phyloP scores from a whole-genome alignment of 768 basidiomycete species.

The Boletellus ananiceps region DNA sequence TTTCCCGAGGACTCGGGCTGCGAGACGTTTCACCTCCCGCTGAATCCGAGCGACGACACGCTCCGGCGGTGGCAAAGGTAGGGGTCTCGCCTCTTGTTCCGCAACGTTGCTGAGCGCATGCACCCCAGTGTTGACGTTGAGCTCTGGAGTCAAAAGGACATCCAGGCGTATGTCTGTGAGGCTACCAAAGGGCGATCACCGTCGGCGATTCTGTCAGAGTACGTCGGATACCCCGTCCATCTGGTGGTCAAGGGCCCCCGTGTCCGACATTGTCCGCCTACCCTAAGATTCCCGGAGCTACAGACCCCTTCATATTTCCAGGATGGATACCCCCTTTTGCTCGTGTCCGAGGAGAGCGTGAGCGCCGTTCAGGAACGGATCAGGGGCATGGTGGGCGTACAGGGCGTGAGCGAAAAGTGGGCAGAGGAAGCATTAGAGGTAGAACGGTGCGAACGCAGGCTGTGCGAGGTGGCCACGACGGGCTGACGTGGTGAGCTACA shows the following conservation, averaged over 20 bases:
- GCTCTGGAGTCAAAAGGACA: slow-evolving; percentile 42
- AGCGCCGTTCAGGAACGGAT: slow-evolving; percentile 46
- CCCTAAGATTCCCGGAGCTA: slow-evolving; percentile 53
- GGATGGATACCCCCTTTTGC: slow-evolving; percentile 66
- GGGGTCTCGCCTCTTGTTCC: slow-evolving; percentile 17
- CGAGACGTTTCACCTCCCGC: slow-evolving; percentile 54
- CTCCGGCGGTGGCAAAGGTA: slow-evolving; percentile 56
- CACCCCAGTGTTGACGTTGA: slow-evolving; percentile 46
- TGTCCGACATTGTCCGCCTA: slow-evolving; percentile 48
- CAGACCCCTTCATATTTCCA: slow-evolving; percentile 56
- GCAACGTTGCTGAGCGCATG: slow-evolving; percentile 1
- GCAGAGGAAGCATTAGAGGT: slow-evolving; percentile 44
- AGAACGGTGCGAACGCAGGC: slow-evolving; percentile 46
- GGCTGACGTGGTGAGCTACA: slow-evolving; percentile 23
- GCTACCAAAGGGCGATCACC: slow-evolving; percentile 40
- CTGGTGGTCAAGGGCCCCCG: slow-evolving; percentile 64
- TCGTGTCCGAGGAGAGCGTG: slow-evolving; percentile 67
- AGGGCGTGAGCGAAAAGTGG: slow-evolving; percentile 52
- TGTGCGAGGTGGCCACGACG: background rate
- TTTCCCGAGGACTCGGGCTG: slow-evolving; percentile 60
- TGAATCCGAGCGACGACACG: slow-evolving; percentile 47
- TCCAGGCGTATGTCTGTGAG: slow-evolving; percentile 68
- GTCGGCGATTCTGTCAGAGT: slow-evolving; percentile 55
- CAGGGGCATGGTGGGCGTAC: slow-evolving; percentile 42
- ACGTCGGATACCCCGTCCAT: slow-evolving; percentile 56